Evolutionary conservation across 768 basidiomycete species (phyloP).

Genomic region (Fibroporia radiculosa): DNA sequence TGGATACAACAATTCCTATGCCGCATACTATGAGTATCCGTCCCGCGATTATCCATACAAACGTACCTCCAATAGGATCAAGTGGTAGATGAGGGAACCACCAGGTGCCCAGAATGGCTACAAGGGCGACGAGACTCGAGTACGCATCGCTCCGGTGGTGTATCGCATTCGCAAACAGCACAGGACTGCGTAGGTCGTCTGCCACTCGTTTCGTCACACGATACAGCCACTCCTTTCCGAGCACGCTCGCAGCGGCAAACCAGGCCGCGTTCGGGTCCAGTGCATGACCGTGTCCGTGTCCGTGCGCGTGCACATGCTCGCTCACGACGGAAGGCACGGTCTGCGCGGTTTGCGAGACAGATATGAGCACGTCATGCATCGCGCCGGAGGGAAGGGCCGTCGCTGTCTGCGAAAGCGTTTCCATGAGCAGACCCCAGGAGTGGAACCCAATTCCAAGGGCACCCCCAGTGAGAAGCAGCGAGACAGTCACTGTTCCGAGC

Average conservation of each 20-base stretch:
- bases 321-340: conserved; percentile 34
- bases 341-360: conserved; percentile 46
- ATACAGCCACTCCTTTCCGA: conserved; percentile 91
- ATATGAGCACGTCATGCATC: conserved; percentile 54
- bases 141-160: conserved; percentile 98
- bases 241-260: conserved; percentile 80
- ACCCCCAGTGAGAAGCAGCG: conserved; percentile 78
- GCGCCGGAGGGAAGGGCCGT: conserved; percentile 57
- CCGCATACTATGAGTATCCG: neutral
- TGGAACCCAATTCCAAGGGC: conserved; percentile 85
- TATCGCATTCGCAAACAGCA: conserved; percentile 90
- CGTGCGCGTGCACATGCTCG: conserved; percentile 32
- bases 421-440: conserved; percentile 76
- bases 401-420: conserved; percentile 61
- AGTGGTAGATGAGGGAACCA: conserved; percentile 79
- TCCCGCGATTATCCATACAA: neutral
- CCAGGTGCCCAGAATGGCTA: conserved; percentile 89
- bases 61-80: conserved; percentile 87
- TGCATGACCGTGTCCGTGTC: conserved; percentile 43
- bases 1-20: conserved; percentile 78
- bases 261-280: conserved; percentile 95
- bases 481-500: conserved; percentile 85
- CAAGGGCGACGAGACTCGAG: conserved; percentile 84
- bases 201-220: conserved; percentile 85
- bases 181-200: conserved; percentile 83